phyloP scores from a whole-genome alignment of 2,329 filamentous ascomycete species.

The Calonectria henricotiae region DNA sequence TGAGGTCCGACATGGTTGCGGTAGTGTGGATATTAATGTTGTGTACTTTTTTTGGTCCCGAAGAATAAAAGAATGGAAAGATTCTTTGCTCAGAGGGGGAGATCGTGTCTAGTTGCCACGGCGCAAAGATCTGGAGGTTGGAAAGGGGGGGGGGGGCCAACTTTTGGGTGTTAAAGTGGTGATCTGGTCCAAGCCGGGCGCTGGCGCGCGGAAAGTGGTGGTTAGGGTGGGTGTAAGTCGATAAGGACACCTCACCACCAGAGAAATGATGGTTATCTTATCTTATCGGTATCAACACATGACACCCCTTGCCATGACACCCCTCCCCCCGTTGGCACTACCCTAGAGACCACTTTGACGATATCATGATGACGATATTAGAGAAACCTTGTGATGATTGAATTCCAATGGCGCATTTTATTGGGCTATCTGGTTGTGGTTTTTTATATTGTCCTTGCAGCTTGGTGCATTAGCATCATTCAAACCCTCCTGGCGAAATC shows the following conservation, averaged over 20 bases:
- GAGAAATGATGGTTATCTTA: conserved; percentile 52
- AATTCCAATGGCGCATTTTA: background rate
- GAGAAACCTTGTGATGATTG: background rate
- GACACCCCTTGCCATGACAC: conserved; percentile 47
- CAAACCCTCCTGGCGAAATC: background rate
- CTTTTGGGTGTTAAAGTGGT: conserved; percentile 28
- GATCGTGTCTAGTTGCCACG: background rate
- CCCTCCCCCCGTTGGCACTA: conserved; percentile 20
- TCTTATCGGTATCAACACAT: conserved; percentile 59
- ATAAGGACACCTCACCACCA: conserved; percentile 55
- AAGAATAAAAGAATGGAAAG: conserved; percentile 1
- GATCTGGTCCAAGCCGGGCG: conserved; percentile 27
- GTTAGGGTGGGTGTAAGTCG: conserved; percentile 34
- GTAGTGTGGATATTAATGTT: background rate
- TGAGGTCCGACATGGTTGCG: conserved; percentile 70
- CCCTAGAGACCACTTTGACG: conserved; percentile 39
- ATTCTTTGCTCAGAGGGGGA: background rate
- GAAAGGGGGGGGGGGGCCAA: background rate
- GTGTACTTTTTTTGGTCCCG: background rate
- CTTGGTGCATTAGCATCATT: background rate
- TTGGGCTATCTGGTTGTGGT: background rate
- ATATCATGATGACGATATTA: background rate
- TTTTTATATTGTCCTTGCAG: background rate
- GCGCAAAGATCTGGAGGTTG: conserved; percentile 11
- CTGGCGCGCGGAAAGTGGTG: conserved; percentile 16